Base-by-base conservation (phyloP, 768 basidiomycete genomes). In the Boletus rufocinnamomeus region DNA sequence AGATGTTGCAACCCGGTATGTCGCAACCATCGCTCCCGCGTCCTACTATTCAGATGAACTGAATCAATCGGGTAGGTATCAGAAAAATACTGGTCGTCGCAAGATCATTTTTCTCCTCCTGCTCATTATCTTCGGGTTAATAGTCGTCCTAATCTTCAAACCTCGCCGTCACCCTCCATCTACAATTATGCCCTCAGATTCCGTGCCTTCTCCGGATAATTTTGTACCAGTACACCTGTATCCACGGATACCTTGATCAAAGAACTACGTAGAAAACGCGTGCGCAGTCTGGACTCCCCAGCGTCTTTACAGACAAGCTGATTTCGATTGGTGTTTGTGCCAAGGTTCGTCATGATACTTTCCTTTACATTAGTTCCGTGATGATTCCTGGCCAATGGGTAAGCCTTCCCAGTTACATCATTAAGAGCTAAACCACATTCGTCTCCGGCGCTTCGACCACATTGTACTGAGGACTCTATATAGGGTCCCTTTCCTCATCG, bases 21-120 rank as follows among this genome's bases (percentile, higher is more conserved):
- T 77, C 27, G 28, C 52, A 40, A n/a, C n/a, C n/a, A n/a, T n/a
- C n/a, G n/a, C n/a, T n/a, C 46, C 25, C 3, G 11, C 35, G 9
- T 50, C 23, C 17, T 21, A 35, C n/a, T 21, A 35, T 19, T 44
- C 38, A 16, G 32, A 43, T 28, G 35, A 17, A 41, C 34, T 54
- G 21, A 54, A 58, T 34, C 41, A 4, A 28, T 55, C 40, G 48
- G 38, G 50, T 71, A 94, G 93, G 63, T 96, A 98, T 75, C 97
- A 99, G 77, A 88, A 88, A 69, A 94, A 90, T 68, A 94, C 95
- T 2, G 95, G 96, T 43, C 83, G 93, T 68, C 83, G 96, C 75
- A 88, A 90, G 72, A 93, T 94, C 74, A 98, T 99, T 57, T 89
- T 98, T 70, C 81, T 98, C 48, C 82, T 99, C 41, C 61, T 98